These are phyloP conservation scores for Mortierella claussenii DNA, from an alignment of 192 early-diverging fungal genomes.

Conservation along the genomic window DNA sequence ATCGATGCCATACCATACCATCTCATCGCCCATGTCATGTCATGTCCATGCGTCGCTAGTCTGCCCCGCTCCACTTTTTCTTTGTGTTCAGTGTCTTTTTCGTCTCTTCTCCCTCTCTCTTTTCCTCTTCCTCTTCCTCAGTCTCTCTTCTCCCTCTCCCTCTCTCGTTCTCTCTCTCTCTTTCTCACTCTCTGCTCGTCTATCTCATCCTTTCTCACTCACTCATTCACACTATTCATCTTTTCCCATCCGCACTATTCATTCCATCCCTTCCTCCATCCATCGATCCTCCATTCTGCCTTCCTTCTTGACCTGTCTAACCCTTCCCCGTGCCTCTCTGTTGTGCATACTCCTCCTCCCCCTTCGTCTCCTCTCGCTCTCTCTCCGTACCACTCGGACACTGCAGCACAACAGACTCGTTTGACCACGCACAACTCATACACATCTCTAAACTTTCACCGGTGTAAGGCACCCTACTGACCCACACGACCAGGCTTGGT, in stretches of 20 bases:
- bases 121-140: background rate
- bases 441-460: no score
- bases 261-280: constrained; percentile 6
- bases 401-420: no score
- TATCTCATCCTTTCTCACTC: constrained; percentile 2
- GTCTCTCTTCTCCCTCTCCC: background rate
- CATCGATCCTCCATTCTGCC: background rate
- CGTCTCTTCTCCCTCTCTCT: background rate
- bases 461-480: no score
- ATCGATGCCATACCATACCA: no score
- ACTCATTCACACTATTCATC: background rate
- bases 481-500: no score
- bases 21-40: no score
- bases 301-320: background rate
- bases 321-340: background rate
- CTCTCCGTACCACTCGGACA: background rate
- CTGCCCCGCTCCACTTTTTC: background rate
- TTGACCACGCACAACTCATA: no score
- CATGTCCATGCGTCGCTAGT: no score
- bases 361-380: background rate
- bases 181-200: constrained; percentile 1
- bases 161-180: background rate
- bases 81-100: background rate
- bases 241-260: background rate
- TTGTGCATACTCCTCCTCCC: background rate